These are phyloP conservation scores for Ambrosiella beaveri DNA, from an alignment of 2,329 filamentous ascomycete genomes.

Conservation along the genomic window DNA sequence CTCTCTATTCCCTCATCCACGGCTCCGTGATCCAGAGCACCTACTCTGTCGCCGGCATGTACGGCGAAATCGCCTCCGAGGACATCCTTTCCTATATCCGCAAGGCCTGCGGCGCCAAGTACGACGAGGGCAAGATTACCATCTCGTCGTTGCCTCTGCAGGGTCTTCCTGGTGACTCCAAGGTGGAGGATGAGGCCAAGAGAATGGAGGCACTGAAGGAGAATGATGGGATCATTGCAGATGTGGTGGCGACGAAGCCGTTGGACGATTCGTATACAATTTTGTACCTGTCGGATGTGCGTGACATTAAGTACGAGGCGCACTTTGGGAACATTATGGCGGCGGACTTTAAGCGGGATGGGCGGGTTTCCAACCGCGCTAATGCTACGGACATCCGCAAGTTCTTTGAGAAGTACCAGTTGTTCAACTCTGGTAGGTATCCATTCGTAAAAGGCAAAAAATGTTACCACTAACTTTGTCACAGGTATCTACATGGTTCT, in stretches of 20 bases:
- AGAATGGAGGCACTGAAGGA: constrained; percentile 3
- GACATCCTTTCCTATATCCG: constrained; percentile 29
- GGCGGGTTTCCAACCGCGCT: constrained; percentile 20
- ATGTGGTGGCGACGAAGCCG: constrained; percentile 26
- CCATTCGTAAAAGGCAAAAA: background rate
- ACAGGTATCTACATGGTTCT: constrained; percentile 80
- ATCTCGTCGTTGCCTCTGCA: constrained; percentile 11
- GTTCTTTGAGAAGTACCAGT: constrained; percentile 87
- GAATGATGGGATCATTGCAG: constrained; percentile 31
- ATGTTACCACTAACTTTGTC: background rate
- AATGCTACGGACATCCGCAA: constrained; percentile 31
- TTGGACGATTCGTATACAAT: constrained; percentile 46
- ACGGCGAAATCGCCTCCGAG: constrained; percentile 29
- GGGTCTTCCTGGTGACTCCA: background rate
- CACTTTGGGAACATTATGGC: constrained; percentile 13
- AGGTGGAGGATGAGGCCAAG: background rate
- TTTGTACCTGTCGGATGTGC: constrained; percentile 48
- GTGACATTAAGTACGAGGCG: constrained; percentile 17
- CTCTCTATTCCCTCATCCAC: constrained; percentile 28
- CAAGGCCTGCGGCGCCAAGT: constrained; percentile 24
- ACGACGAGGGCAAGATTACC: constrained; percentile 7
- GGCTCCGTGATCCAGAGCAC: constrained; percentile 22
- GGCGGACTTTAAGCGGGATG: constrained; percentile 52
- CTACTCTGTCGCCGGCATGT: constrained; percentile 39
- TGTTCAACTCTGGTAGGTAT: constrained; percentile 65